Evolutionary conservation across 1,139 yeast species (phyloP).

Genomic region (Blastobotrys buckinghamii): DNA sequence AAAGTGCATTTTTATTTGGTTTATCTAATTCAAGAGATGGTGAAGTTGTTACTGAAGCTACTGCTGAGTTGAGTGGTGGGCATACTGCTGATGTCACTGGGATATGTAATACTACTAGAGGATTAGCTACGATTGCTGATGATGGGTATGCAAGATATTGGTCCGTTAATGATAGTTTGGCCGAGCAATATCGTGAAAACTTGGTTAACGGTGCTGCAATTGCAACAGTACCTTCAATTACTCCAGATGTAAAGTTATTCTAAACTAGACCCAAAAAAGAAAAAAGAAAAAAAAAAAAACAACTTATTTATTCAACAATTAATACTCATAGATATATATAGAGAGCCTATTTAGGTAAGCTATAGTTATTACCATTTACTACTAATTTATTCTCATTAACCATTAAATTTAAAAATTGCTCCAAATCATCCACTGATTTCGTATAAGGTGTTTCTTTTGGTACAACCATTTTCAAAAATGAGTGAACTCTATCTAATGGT

Average conservation of each 20-base stretch:
- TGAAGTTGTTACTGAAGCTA: background rate
- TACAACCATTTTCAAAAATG: constrained; percentile 47
- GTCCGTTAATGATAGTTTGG: constrained; percentile 5
- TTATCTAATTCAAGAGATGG: constrained; percentile 13
- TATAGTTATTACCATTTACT: constrained; percentile 28
- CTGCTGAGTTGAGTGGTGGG: constrained; percentile 6
- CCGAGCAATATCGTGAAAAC: background rate
- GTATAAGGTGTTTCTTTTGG: constrained; percentile 47
- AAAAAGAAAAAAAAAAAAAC: background rate
- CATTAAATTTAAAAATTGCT: constrained; percentile 36
- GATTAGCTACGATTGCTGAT: constrained; percentile 18
- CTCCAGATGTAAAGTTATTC: background rate
- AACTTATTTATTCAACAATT: background rate
- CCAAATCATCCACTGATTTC: constrained; percentile 39
- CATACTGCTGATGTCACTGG: constrained; percentile 16
- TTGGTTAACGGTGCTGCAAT: background rate
- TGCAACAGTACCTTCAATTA: background rate
- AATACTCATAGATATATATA: background rate
- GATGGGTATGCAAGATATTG: constrained; percentile 15
- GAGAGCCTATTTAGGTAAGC: constrained; percentile 19
- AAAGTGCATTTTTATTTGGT: constrained; percentile 15
- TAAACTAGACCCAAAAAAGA: too few species aligned
- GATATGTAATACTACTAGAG: constrained; percentile 14
- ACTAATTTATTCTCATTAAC: constrained; percentile 42
- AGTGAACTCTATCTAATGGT: constrained; percentile 45